Evolutionary conservation across 176 grass and related monocot species (phyloP), one percentile per base, ranked within the genome.

Genomic region (Carex scoparia): DNA sequence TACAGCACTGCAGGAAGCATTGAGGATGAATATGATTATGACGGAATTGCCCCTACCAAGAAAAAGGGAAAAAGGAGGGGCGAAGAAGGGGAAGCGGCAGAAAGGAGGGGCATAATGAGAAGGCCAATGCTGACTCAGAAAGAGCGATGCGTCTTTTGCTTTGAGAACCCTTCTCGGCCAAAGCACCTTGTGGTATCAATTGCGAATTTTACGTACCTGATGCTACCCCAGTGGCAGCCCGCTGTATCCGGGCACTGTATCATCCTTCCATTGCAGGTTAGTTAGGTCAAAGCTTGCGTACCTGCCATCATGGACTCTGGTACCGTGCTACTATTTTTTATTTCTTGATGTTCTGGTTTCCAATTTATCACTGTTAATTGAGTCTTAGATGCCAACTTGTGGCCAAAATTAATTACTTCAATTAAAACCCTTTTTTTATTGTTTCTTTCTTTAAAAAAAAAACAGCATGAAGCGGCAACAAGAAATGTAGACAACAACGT

Each of bases 21-120:
- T 51, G 96, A 95, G n/a, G 96, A 95, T 83, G 95, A 98, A 90
- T 98, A 98, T 56, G 93, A 94, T 68, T 98, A 88, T 93, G 96
- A 89, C 60, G 89, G 79, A 85, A 86, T 85, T 89, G 91, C 93
- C 78, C 90, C 93, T 23, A 86, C 65, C 81, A 98, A 85, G 85
- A 98, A 92, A 67, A 83, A 83, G 63, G 84, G 59, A 58, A 95
- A 95, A 81, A 91, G 79, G 76, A 97, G 67, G 82, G 90, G 69
- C 27, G 23, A 30, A 1, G 35, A 48, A 54, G 46, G 46, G 86
- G 90, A 86, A 79, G 12, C 16, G 2, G 9, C 23, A 32, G 46
- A 65, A 84, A 89, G 81, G 85, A 88, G 57, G 67, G 73, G 54
- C 76, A 67, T 13, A 81, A 85, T 46, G 93, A 86, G 55, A 92